Evolutionary conservation across 2,329 filamentous ascomycete species (phyloP), one percentile per base, ranked within the genome.

Genomic region (Cytospora leucostoma): DNA sequence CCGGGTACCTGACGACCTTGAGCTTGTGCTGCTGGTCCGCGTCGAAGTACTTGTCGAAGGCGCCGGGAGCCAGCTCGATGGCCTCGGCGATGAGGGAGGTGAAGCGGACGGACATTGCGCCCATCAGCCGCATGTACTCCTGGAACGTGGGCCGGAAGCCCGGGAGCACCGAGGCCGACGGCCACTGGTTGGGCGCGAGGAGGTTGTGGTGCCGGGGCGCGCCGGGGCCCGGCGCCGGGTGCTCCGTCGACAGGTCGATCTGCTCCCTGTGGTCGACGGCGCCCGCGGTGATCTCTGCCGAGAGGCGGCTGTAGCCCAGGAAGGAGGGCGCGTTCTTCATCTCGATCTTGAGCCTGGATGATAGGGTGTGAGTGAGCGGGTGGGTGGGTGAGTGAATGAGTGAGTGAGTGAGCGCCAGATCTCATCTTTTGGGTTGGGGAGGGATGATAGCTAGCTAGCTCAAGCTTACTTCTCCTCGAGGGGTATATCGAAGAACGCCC

Each of bases 1-100:
- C 92, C 0, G 92, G 92, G 72, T 95, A 96, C 78, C 91, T 92
- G 65, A 96, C 88, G 65, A 96, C 88, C 79, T 96, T 96, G 70
- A 96, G 82, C 79, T 96, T 96, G 79, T 96, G 91, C 77, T 95
- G 92, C 78, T 85, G 80, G 69, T 83, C 74, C 79, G 82, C 69
- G 73, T 93, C 91, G 76, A 94, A 94, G 80, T 93, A 96, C 70
- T 84, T 86, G 72, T 86, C 79, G 74, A 96, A 96, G 0, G 92
- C 91, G 57, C 82, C 76, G 0, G 81, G 66, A 0, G 89, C 85
- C 7, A 96, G 80, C 11, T 85, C 84, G 66, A 96, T 89, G n/a
- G 91, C 89, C 78, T 96, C 91, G 66, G 92, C 92, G 69, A 96
- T 90, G 35, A 96, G 83, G 12, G 84, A 85, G 1, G 91, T 94